Base-by-base conservation (phyloP, 129 eudicot species). In the Chrysanthemum makinoi region DNA sequence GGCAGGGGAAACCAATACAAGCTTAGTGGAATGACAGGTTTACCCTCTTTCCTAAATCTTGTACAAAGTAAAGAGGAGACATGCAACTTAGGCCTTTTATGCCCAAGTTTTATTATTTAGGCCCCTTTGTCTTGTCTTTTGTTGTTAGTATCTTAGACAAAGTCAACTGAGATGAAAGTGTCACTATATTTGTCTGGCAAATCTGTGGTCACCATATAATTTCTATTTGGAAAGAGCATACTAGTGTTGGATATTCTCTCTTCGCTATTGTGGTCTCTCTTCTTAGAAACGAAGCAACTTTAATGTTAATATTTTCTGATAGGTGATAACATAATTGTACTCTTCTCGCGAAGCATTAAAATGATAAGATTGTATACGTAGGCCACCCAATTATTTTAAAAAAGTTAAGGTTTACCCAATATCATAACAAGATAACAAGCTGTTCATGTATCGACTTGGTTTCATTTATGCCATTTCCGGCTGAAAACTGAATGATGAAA, bases 1-100 rank as follows among this genome's bases (percentile, higher is more conserved):
- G 10, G 80, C 76, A 22, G 78, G 65, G 44, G 80, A 79, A n/a
- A 62, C 82, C 39, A 58, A 52, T 28, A 19, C 54, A 26, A 86
- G 81, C 76, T 39, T 86, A 81, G 72, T 70, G 69, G 77, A 66
- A 58, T 59, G 68, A 22, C 30, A 58, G 49, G 10, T 22, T 53
- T 35, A 66, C 28, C 65, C 26, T 74, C 2, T 49, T 22, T 54
- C 44, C 22, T 10, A 16, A 46, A 60, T 66, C 20, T 67, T 76
- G 80, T 76, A 76, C 80, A 75, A 49, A 56, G 59, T 75, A 26
- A 68, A 72, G 26, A 16, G 77, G 30, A 24, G 50, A 48, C 51
- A 50, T 62, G 52, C 48, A 22, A n/a, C 68, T 20, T 61, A n/a
- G 54, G 52, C 9, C 24, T 63, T 28, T 14, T 44, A 6, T 2